These are phyloP conservation scores for Neostapfia colusana DNA, from an alignment of 176 grass and related monocot genomes.

Conservation along the genomic window DNA sequence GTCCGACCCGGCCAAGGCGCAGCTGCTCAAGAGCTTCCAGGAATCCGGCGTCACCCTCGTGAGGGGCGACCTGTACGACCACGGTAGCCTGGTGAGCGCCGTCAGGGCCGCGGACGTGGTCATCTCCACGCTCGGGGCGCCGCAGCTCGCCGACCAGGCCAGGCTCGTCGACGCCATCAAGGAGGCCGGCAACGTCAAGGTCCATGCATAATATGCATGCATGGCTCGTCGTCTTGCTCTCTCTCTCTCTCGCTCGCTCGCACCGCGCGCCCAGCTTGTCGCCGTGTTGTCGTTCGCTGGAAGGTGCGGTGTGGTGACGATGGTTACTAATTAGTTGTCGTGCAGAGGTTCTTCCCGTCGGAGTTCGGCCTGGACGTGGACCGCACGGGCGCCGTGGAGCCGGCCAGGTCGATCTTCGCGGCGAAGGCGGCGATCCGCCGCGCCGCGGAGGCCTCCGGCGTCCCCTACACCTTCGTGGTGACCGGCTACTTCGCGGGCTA, in stretches of 20 bases:
- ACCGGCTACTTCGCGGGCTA: conserved; percentile 48
- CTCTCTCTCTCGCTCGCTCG: no score
- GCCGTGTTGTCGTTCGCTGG: no score
- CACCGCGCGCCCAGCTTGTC: no score
- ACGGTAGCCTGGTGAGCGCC: conserved; percentile 49
- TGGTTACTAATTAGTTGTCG: neutral
- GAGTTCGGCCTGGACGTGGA: conserved; percentile 65
- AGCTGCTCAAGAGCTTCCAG: conserved; percentile 52
- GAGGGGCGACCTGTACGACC: conserved; percentile 61
- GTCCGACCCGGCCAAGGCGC: conserved; percentile 54
- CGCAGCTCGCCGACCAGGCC: conserved; percentile 54
- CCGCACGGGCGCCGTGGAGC: conserved; percentile 42
- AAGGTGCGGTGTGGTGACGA: neutral
- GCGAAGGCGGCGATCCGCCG: conserved; percentile 50
- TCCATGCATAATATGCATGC: no score
- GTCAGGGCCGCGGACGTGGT: conserved; percentile 54
- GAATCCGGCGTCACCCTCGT: conserved; percentile 58
- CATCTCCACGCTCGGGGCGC: conserved; percentile 50
- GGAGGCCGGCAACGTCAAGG: conserved; percentile 59
- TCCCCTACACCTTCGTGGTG: conserved; percentile 47
- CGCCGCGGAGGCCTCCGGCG: conserved; percentile 49
- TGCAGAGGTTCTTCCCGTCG: conserved; percentile 60
- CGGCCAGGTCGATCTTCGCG: conserved; percentile 37
- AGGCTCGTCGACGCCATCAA: conserved; percentile 60
- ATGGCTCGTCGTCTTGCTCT: no score